phyloP scores from a whole-genome alignment of 2,329 filamentous ascomycete species.

The Diaporthe eres region DNA sequence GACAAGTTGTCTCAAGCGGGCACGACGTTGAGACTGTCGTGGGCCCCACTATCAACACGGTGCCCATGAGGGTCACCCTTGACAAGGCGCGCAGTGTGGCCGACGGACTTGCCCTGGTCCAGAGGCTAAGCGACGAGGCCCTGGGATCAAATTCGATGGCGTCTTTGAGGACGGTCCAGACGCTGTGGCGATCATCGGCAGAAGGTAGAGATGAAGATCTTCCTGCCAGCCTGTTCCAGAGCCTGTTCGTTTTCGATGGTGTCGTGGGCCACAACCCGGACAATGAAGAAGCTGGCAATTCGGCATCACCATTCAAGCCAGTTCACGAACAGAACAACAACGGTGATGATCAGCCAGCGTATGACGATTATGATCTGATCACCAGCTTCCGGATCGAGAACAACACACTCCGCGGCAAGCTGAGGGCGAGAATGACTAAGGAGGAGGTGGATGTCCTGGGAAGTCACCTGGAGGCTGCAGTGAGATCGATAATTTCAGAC shows the following conservation, averaged over 20 bases:
- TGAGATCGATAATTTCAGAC: conserved; percentile 9
- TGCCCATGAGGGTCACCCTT: conserved; percentile 43
- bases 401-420: conserved; percentile 41
- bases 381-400: conserved; percentile 45
- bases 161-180: conserved; percentile 45
- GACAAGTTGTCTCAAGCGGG: conserved; percentile 35
- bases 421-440: conserved; percentile 43
- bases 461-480: conserved; percentile 30
- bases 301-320: neutral
- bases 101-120: conserved; percentile 39
- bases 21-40: conserved; percentile 43
- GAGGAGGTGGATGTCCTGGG: conserved; percentile 34
- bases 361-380: conserved; percentile 47
- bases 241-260: conserved; percentile 47
- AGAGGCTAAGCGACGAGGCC: conserved; percentile 42
- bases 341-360: conserved; percentile 35
- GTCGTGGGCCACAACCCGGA: conserved; percentile 31
- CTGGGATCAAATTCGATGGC: conserved; percentile 43
- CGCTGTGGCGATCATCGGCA: conserved; percentile 44
- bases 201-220: conserved; percentile 21
- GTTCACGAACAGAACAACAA: neutral
- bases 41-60: conserved; percentile 46
- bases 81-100: conserved; percentile 23
- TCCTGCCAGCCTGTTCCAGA: conserved; percentile 44
- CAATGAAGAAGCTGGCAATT: neutral